Evolutionary conservation across 164 flowering plant genomes (phyloP).

Genomic region (Vitis cinerea): DNA sequence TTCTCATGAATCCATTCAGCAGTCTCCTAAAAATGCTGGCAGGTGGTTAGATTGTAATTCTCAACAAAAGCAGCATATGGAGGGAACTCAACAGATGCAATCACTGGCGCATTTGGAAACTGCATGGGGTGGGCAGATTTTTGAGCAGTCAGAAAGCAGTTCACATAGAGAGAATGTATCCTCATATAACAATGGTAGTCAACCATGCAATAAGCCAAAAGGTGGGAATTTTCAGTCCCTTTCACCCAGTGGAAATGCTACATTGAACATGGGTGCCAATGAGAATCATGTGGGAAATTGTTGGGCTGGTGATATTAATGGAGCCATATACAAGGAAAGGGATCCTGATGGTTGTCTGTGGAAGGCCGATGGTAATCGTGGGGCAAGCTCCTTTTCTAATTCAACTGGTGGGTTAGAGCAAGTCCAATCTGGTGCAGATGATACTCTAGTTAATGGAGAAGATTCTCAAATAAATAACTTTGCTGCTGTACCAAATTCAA

Average conservation of each 20-base stretch:
- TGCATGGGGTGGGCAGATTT: conserved; percentile 35
- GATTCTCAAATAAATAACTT: conserved; percentile 21
- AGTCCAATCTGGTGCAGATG: conserved; percentile 16
- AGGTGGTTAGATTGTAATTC: conserved; percentile 36
- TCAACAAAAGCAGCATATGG: conserved; percentile 35
- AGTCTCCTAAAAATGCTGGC: conserved; percentile 32
- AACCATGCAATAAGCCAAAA: conserved; percentile 18
- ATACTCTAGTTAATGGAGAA: conserved; percentile 22
- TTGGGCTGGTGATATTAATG: conserved; percentile 24
- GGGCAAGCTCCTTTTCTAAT: conserved; percentile 17
- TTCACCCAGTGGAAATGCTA: conserved; percentile 17
- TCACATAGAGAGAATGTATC: conserved; percentile 24
- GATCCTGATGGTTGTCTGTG: conserved; percentile 25
- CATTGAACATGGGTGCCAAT: conserved; percentile 5
- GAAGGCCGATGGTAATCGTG: conserved; percentile 22
- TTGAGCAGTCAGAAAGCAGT: conserved; percentile 34
- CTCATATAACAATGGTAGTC: conserved; percentile 21
- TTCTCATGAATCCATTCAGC: conserved; percentile 33
- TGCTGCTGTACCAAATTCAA: conserved; percentile 17
- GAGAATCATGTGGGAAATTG: conserved; percentile 14
- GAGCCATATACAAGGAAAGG: conserved; percentile 20
- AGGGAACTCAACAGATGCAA: conserved; percentile 35
- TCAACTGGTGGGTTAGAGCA: conserved; percentile 28
- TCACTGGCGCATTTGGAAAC: conserved; percentile 32
- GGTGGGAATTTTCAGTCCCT: conserved; percentile 24